These are phyloP conservation scores for Euphrasia confusa DNA, from an alignment of 257 asterid genomes.

Conservation along the genomic window DNA sequence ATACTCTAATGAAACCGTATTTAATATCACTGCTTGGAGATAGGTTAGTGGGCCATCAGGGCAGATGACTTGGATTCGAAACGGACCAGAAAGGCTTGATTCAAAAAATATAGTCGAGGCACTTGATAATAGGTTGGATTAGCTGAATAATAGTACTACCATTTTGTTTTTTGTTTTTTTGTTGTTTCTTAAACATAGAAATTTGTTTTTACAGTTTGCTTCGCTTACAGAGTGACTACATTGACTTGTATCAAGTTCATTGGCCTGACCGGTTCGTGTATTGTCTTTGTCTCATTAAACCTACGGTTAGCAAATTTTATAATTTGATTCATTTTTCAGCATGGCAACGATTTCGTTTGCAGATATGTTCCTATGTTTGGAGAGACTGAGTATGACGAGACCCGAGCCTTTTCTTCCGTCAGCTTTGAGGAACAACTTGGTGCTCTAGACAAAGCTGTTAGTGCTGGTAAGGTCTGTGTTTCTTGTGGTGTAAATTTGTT, in stretches of 20 bases:
- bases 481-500: constrained; percentile 11
- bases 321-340: constrained; percentile 10
- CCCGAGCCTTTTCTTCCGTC: constrained; percentile 42
- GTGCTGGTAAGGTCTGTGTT: constrained; percentile 80
- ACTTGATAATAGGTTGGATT: constrained; percentile 84
- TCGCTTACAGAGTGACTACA: constrained; percentile 64
- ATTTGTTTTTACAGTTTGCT: constrained; percentile 47
- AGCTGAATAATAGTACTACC: constrained; percentile 15
- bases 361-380: constrained; percentile 83
- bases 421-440: constrained; percentile 73
- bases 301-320: constrained; percentile 1
- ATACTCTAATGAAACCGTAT: constrained; percentile 20
- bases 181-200: no score
- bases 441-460: constrained; percentile 66
- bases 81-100: constrained; percentile 75
- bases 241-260: constrained; percentile 92
- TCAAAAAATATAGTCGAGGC: constrained; percentile 71
- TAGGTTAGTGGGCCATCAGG: constrained; percentile 97
- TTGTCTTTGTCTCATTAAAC: constrained; percentile 21
- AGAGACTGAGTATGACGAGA: constrained; percentile 68
- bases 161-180: neutral
- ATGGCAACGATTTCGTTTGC: constrained; percentile 21
- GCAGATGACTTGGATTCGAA: constrained; percentile 90
- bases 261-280: constrained; percentile 98
- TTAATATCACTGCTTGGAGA: constrained; percentile 17